A percentile compares a stretch with the other conserved stretches of the same genome.
Conservation (phyloP, 2,329 filamentous ascomycete species). For the Microdochium nivale region DNA sequence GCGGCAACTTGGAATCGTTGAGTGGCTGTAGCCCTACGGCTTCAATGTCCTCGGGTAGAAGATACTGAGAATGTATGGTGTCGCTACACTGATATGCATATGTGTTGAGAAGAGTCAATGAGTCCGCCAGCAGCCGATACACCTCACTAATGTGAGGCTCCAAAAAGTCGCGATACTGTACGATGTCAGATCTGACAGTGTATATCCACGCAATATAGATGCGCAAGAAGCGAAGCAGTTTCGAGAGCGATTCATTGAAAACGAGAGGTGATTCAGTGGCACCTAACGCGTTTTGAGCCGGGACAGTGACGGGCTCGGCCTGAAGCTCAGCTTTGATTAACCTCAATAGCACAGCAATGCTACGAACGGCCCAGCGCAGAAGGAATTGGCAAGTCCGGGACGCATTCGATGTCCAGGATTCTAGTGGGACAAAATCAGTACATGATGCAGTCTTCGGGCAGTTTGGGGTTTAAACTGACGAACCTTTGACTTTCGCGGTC, state of each 20-base stretch:
- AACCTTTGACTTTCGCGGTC: slow-evolving; percentile 49
- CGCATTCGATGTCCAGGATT: slow-evolving; percentile 34
- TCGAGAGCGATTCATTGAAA: slow-evolving; percentile 28
- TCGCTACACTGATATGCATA: slow-evolving; percentile 27
- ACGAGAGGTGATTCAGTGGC: slow-evolving; percentile 15
- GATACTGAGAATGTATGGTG: slow-evolving; percentile 32
- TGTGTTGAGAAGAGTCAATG: slow-evolving; percentile 39
- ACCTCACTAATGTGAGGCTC: slow-evolving; percentile 36
- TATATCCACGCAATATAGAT: slow-evolving; percentile 46
- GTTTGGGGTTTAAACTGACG: slow-evolving; percentile 8
- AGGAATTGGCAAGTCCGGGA: slow-evolving; percentile 54
- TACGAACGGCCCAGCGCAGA: slow-evolving; percentile 69
- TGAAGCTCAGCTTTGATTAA: slow-evolving; percentile 63
- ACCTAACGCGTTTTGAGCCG: slow-evolving; percentile 11
- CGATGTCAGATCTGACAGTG: slow-evolving; percentile 34
- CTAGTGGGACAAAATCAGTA: slow-evolving; percentile 19
- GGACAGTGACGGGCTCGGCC: slow-evolving; percentile 23
- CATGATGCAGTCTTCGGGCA: background rate
- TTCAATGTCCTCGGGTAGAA: slow-evolving; percentile 39
- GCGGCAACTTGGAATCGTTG: slow-evolving; percentile 13
- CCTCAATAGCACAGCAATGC: slow-evolving; percentile 64
- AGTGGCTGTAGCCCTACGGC: slow-evolving; percentile 19
- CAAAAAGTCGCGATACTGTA: slow-evolving; percentile 34
- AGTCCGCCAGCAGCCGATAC: slow-evolving; percentile 35
- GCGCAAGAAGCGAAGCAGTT: slow-evolving; percentile 43